phyloP scores from a whole-genome alignment of 2,329 filamentous ascomycete genomes.

The Stachybotrys elegans region DNA sequence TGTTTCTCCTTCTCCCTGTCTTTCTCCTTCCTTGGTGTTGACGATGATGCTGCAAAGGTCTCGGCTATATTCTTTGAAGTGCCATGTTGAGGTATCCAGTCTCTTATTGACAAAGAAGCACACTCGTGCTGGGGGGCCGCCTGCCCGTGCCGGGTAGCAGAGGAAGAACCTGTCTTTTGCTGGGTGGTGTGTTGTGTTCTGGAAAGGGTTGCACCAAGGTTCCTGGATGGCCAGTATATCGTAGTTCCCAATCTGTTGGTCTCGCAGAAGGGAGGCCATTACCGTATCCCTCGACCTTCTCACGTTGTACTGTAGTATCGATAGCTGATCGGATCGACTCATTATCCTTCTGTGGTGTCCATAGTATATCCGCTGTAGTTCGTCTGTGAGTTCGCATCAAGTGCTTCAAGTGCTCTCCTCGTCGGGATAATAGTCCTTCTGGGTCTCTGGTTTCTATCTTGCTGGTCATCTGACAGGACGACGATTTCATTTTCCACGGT shows the following conservation, averaged over 20 bases:
- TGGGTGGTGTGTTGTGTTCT: conserved; percentile 1
- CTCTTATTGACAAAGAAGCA: conserved; percentile 4
- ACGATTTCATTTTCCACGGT: too few relatives aligned
- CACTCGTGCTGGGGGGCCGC: conserved; percentile 1
- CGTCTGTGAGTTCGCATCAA: background rate
- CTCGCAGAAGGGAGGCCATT: conserved; percentile 3
- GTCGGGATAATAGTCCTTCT: background rate
- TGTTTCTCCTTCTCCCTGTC: too few relatives aligned
- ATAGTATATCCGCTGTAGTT: background rate
- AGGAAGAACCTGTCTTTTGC: background rate
- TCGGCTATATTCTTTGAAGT: background rate
- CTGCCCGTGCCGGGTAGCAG: background rate
- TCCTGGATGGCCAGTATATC: conserved; percentile 4
- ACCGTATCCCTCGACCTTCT: conserved; percentile 4
- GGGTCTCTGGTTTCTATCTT: background rate
- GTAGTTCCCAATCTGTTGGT: background rate
- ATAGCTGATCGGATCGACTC: conserved; percentile 1
- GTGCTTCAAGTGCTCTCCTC: background rate
- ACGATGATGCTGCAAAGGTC: background rate
- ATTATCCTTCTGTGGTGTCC: background rate
- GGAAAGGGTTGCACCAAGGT: conserved; percentile 1
- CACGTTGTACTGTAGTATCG: conserved; percentile 7
- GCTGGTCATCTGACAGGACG: background rate
- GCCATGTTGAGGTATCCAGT: conserved; percentile 1
- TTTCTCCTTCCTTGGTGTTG: background rate